Evolutionary conservation across 2,329 filamentous ascomycete species (phyloP), one percentile per base, ranked within the genome.

Genomic region (Colletotrichum cordylinicola): DNA sequence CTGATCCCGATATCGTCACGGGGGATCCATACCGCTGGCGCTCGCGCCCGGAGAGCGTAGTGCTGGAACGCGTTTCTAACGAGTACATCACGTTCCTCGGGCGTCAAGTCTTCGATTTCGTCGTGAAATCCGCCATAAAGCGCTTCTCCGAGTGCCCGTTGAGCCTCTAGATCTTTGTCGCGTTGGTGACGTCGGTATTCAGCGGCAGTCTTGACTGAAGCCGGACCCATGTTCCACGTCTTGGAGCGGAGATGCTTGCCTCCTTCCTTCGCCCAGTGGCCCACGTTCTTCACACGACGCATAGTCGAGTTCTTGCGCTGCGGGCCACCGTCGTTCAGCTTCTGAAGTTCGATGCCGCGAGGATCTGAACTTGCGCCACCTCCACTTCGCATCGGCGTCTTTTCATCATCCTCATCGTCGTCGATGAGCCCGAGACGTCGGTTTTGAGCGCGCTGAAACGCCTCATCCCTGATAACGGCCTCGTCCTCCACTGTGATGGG

Each of bases 401-500:
- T 83, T 35, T 87, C 85, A 27, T 83, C 83, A 64, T 86, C 89
- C 4, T 88, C 87, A 3, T 90, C 88, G 4, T 89, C 88, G 13
- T 90, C 86, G 1, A 87, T 77, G 8, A 94, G 83, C 0, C 93
- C 93, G 72, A 96, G 90, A 10, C 94, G 93, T 27, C 88, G 88
- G 73, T 93, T 92, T 82, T 98, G 95, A 5, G 93, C 93, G 62
- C 94, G 90, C 79, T 95, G 93, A 82, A 98, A 99, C 52, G 94
- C 95, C 81, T 96, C 92, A 79, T 99, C 97, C 8, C 96, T 93
- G n/a, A 95, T 87, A 1, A 97, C 95, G 4, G 97, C 97, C 82
- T 98, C 96, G 78, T 98, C 97, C 83, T 99, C 97, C 71, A 98
- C 92, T 0, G 96, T 98, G 78, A 98, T 98, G 0, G 97, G 97